Base-by-base conservation (phyloP, 208 protist genomes). In the Willaertia magna region DNA sequence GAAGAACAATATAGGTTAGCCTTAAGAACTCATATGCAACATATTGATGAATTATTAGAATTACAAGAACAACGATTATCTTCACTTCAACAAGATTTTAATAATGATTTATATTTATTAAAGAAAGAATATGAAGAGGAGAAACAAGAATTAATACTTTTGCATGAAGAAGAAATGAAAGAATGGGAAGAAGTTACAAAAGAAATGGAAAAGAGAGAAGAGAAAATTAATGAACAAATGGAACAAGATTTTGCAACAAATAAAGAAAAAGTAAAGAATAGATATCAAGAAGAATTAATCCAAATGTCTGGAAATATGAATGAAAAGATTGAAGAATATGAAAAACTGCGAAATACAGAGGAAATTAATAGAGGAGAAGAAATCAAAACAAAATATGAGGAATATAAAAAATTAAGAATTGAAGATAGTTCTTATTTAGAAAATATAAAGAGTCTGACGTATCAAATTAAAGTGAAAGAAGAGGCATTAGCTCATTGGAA, bases 401-500 rank as follows among this genome's bases (percentile, higher is more conserved):
- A 90, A 39, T 91, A 90, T 84, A 86, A 88, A 47, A n/a, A 85
- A 14, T 76, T 90, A 26, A 88, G 74, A 4, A 14, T 78, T n/a
- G 26, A 86, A 48, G 89, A 91, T 74, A 43, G 82, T 40, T 9
- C 67, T 40, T 51, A n/a, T 3, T 75, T 85, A 39, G 87, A 88
- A 52, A 88, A 90, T 89, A 79, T 97, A 95, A 85, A 95, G 90
- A 87, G 89, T 40, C 94, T 97, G 87, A 89, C 96, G 67, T 94
- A 94, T 82, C 93, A 95, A 90, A 97, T 98, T 67, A 95, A 97
- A 83, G 95, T 95, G 46, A 90, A 97, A 84, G 95, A 98, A 86
- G 94, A 96, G 82, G 94, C 85, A 55, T 92, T 97, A 46, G 88
- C 91, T 0, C 94, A 95, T 30, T 97, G 96, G 93, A 90, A 94